These are phyloP conservation scores for Chrysanthemum seticuspe DNA, from an alignment of 129 eudicot species.

Conservation along the genomic window DNA sequence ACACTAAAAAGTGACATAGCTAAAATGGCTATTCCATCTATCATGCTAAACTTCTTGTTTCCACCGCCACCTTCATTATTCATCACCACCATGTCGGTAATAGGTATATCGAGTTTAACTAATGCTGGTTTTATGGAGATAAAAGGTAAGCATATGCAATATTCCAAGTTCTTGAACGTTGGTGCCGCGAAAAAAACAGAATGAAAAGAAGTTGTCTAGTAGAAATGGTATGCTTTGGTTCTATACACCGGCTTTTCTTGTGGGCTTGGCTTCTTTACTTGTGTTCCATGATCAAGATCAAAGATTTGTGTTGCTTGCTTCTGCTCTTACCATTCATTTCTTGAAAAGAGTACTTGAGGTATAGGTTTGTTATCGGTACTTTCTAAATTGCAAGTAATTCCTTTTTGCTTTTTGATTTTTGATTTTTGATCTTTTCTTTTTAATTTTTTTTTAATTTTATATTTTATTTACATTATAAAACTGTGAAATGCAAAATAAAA, in stretches of 20 bases:
- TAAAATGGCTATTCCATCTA: constrained; percentile 28
- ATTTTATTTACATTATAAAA: no score
- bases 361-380: background rate
- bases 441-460: no score
- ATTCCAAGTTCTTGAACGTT: constrained; percentile 32
- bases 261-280: constrained; percentile 45
- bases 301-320: constrained; percentile 46
- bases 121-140: constrained; percentile 27
- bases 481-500: no score
- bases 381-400: no score
- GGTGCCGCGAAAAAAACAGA: constrained; percentile 23
- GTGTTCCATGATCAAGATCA: constrained; percentile 37
- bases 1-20: background rate
- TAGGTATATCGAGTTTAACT: constrained; percentile 18
- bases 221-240: constrained; percentile 45
- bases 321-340: constrained; percentile 57
- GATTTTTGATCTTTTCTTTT: no score
- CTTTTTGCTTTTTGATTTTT: no score
- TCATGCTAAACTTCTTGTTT: constrained; percentile 25
- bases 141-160: constrained; percentile 35
- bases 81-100: constrained; percentile 32
- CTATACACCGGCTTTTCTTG: constrained; percentile 48
- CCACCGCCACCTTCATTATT: constrained; percentile 36
- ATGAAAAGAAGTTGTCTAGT: constrained; percentile 26
- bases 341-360: constrained; percentile 70